Evolutionary conservation across 345 rosid species (phyloP).

Genomic region (Pistacia vera): DNA sequence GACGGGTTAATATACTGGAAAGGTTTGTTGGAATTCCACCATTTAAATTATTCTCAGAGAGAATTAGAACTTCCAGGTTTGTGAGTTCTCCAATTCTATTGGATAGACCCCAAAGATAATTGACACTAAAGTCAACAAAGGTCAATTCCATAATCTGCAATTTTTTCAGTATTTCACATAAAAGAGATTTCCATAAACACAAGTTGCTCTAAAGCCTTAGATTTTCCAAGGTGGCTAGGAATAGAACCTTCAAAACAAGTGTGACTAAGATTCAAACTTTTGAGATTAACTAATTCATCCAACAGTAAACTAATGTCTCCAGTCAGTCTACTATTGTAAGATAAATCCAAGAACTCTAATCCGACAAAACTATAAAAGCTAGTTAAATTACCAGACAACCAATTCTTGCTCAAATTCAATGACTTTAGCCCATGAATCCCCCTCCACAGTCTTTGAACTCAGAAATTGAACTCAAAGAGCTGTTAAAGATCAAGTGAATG

Average conservation of each 20-base stretch:
- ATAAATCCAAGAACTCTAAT: slow-evolving; percentile 61
- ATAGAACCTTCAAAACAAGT: too few species aligned
- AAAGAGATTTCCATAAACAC: slow-evolving; percentile 43
- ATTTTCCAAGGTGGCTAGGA: too few species aligned
- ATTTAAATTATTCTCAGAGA: slow-evolving; percentile 48
- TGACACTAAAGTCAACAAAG: slow-evolving; percentile 55
- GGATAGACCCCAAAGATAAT: slow-evolving; percentile 50
- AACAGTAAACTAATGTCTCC: slow-evolving; percentile 41
- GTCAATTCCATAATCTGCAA: slow-evolving; percentile 40
- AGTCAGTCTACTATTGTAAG: slow-evolving; percentile 39
- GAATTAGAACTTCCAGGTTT: slow-evolving; percentile 46
- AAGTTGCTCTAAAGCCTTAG: slow-evolving; percentile 46
- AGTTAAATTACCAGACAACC: too few species aligned
- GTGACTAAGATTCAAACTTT: slow-evolving; percentile 40
- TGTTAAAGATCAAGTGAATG: slow-evolving; percentile 56
- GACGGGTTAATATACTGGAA: slow-evolving; percentile 36
- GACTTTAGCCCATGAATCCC: slow-evolving; percentile 37
- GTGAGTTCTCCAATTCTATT: slow-evolving; percentile 46
- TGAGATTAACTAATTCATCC: slow-evolving; percentile 49
- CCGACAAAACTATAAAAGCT: slow-evolving; percentile 46
- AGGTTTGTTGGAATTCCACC: slow-evolving; percentile 53
- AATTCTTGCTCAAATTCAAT: too few species aligned
- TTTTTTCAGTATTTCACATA: slow-evolving; percentile 40
- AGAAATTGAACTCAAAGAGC: slow-evolving; percentile 53
- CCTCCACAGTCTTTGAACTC: slow-evolving; percentile 52